Percentiles rank a stretch among this genome's conserved stretches.
Conservation (phyloP, 805 yeast species). For the Starmera caribaea region DNA sequence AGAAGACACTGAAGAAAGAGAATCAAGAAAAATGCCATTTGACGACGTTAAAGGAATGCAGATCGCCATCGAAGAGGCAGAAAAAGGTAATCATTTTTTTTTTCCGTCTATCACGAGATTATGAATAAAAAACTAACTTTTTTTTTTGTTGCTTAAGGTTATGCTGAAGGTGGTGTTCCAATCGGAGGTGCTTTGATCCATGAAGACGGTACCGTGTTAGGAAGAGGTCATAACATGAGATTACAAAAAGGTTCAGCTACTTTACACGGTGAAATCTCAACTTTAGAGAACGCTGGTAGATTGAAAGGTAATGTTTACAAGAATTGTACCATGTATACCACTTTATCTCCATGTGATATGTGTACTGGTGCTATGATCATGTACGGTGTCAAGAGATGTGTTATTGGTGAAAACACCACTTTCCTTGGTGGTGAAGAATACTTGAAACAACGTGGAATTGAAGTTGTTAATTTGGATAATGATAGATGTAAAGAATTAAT, state of each 20-base stretch:
- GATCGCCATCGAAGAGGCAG: constrained; percentile 67
- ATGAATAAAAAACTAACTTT: not conserved
- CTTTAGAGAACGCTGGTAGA: constrained; percentile 87
- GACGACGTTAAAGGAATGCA: constrained; percentile 60
- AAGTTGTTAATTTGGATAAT: constrained; percentile 52
- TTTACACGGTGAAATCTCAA: constrained; percentile 86
- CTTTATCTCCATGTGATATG: constrained; percentile 91
- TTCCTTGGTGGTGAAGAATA: constrained; percentile 80
- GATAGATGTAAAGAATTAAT: constrained; percentile 60
- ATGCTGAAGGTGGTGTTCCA: constrained; percentile 84
- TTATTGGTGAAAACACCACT: constrained; percentile 80
- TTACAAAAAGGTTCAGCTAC: constrained; percentile 78
- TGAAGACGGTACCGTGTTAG: constrained; percentile 72
- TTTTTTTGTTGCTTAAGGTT: no score
- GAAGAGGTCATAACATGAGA: constrained; percentile 86
- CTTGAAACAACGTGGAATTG: constrained; percentile 57
- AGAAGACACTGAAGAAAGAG: no score
- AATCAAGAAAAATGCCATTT: constrained; percentile 29
- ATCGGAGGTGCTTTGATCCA: constrained; percentile 71
- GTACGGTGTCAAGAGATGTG: constrained; percentile 83
- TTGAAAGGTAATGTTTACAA: constrained; percentile 71
- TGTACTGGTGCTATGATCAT: constrained; percentile 88
- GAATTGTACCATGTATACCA: constrained; percentile 84
- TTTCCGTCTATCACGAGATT: not conserved
- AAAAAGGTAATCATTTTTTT: constrained; percentile 38